These are phyloP conservation scores for Alternaria incomplexa DNA, from an alignment of 2,329 filamentous ascomycete genomes.

Conservation along the genomic window DNA sequence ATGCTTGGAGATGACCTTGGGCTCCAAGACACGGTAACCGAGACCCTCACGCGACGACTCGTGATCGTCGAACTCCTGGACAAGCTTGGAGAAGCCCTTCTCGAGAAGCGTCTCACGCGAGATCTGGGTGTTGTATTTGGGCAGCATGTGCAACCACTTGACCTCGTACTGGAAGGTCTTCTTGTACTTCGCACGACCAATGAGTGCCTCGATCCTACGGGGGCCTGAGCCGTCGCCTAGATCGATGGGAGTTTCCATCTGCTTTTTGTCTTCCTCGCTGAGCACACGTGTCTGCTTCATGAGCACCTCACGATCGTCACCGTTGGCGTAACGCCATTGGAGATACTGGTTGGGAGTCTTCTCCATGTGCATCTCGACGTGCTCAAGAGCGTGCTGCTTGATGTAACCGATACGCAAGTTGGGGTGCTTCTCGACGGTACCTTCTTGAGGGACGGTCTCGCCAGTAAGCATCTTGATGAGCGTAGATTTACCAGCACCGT, in stretches of 20 bases:
- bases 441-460: constrained; percentile 80
- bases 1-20: constrained; percentile 94
- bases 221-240: constrained; percentile 80
- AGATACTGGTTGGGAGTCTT: constrained; percentile 99
- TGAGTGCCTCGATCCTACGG: constrained; percentile 82
- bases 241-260: constrained; percentile 91
- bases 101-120: constrained; percentile 89
- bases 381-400: constrained; percentile 98
- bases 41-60: constrained; percentile 98
- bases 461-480: constrained; percentile 97
- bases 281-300: constrained; percentile 96
- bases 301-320: constrained; percentile 94
- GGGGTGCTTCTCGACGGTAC: constrained; percentile 96
- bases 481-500: constrained; percentile 97
- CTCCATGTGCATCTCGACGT: constrained; percentile 99
- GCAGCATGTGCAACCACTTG: constrained; percentile 88
- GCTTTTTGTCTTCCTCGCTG: constrained; percentile 81
- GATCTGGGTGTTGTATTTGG: constrained; percentile 91
- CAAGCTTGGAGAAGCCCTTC: constrained; percentile 86
- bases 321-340: constrained; percentile 97
- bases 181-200: constrained; percentile 98
- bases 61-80: constrained; percentile 98
- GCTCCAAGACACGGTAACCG: constrained; percentile 91
- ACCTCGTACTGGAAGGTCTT: constrained; percentile 99
- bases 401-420: constrained; percentile 99